Base-by-base conservation (phyloP, 345 rosid species). In the Erysimum cheiranthoides region DNA sequence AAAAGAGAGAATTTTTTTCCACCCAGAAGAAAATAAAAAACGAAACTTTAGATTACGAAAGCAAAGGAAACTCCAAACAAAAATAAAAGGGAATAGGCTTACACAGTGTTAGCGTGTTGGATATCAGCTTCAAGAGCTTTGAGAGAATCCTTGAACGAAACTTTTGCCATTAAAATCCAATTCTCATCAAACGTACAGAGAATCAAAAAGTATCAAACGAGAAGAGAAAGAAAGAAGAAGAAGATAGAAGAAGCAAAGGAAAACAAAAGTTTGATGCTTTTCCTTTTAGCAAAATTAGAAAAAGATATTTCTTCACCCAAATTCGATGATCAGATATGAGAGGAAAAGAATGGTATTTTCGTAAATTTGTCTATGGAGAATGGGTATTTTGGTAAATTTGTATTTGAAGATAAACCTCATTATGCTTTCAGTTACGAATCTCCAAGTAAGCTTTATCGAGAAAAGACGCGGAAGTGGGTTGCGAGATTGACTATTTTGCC, bases 71-170 rank as follows among this genome's bases (percentile, higher is more conserved):
- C 11, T 32, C 42, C 10, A 17, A 57, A 0, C 6, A 6, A 25
- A 70, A 34, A 7, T 21, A 56, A 14, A 38, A 47, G 28, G n/a
- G 43, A 74, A 68, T n/a, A 74, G 66, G 53, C 73, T 74, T 90
- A 90, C 97, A 92, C 86, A 61, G 97, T 88, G 70, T 92, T 93
- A 77, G 92, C 97, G 79, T 86, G 96, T 73, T 88, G 98, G 63
- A 89, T 91, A 82, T 92, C 96, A 54, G 97, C 97, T 85, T 90
- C 92, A 27, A 92, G 93, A 76, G 96, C 90, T 84, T 92, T 92
- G 16, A 92, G 89, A 70, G 97, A 92, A 74, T 92, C 97, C 84
- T 88, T 93, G 74, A 91, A 93, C 71, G 96, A 83, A 17, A 82
- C 68, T 76, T 85, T 93, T 43, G 83, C 89, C 98, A 93, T 93